Conservation (phyloP, 1,284 basidiomycete species). For the Phellopilus nigrolimitatus region DNA sequence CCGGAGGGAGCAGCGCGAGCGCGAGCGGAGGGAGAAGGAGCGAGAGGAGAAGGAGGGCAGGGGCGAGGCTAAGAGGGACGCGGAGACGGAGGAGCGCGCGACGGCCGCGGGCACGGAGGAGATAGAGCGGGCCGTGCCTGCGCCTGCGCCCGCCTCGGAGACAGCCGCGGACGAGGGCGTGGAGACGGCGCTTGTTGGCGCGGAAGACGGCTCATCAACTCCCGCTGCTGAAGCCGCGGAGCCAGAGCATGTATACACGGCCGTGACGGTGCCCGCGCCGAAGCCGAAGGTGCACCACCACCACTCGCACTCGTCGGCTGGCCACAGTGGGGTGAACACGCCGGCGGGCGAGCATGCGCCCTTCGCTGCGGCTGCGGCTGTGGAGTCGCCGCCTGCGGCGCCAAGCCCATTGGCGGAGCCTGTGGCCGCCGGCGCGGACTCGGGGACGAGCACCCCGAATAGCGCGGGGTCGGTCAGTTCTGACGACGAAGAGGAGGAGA, state of each 20-base stretch:
- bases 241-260: conserved; percentile 25
- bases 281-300: conserved; percentile 26
- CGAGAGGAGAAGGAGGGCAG: conserved; percentile 21
- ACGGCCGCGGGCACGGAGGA: conserved; percentile 1
- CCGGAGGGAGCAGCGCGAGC: conserved; percentile 51
- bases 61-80: conserved; percentile 10
- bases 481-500: conserved; percentile 22
- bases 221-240: conserved; percentile 5
- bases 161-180: no score
- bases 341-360: background rate
- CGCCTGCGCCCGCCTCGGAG: no score
- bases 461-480: conserved; percentile 10
- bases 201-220: no score
- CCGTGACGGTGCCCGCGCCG: conserved; percentile 34
- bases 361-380: background rate
- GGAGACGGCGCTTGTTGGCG: no score
- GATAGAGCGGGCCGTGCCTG: background rate
- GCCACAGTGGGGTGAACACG: background rate
- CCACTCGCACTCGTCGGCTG: conserved; percentile 12
- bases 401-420: no score
- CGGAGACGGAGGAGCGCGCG: conserved; percentile 5
- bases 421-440: background rate
- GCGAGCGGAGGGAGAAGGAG: conserved; percentile 37
- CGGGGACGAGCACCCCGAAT: conserved; percentile 8
- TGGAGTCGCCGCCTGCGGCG: no score